These are phyloP conservation scores for Fraxinus excelsior DNA, from an alignment of 257 asterid genomes.

Conservation along the genomic window DNA sequence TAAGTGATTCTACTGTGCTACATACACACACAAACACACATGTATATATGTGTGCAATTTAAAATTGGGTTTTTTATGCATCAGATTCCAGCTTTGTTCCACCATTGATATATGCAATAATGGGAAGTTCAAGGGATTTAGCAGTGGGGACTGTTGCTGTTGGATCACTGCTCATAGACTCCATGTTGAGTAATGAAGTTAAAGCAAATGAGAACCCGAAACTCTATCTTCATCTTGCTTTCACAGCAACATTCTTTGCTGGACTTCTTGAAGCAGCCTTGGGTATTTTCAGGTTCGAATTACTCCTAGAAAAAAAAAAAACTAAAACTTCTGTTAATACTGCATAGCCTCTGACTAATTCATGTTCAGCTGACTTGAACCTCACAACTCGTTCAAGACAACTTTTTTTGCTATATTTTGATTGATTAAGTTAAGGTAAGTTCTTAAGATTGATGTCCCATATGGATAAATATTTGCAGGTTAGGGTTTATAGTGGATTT, in stretches of 20 bases:
- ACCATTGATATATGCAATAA: constrained; percentile 70
- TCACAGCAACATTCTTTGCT: constrained; percentile 91
- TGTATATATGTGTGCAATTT: neutral
- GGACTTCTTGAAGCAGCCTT: constrained; percentile 68
- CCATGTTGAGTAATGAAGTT: constrained; percentile 67
- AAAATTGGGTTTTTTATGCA: neutral
- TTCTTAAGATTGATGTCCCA: neutral
- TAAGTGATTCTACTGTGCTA: constrained; percentile 33
- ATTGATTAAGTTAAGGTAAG: neutral
- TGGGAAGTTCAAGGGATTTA: constrained; percentile 90
- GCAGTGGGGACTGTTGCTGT: constrained; percentile 96
- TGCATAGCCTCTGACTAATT: no score
- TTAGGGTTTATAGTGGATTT: constrained; percentile 28
- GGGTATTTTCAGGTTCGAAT: constrained; percentile 69
- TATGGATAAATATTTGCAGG: constrained; percentile 8
- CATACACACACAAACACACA: neutral
- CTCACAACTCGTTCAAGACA: neutral
- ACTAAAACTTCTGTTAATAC: no score
- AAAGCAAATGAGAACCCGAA: constrained; percentile 49
- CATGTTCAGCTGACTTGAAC: no score
- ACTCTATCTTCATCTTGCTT: constrained; percentile 77
- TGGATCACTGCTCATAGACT: constrained; percentile 69
- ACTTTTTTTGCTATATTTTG: neutral
- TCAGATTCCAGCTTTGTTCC: constrained; percentile 92
- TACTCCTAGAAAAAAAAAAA: neutral